Conservation (phyloP, 768 basidiomycete genomes). For the Leccinum disarticulatum region DNA sequence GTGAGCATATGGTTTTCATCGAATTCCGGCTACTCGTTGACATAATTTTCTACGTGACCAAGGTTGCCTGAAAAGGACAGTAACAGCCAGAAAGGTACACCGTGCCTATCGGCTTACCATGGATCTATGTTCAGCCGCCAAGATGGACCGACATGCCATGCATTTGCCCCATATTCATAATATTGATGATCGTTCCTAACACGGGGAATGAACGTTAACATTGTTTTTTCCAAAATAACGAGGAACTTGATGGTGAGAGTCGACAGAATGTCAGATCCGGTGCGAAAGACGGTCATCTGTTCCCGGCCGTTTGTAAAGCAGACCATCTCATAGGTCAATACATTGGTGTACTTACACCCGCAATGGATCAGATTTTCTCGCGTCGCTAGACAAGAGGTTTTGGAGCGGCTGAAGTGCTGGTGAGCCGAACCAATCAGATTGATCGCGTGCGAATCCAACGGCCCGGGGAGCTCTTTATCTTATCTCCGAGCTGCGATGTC, state of each 20-base stretch:
- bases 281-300: constrained; percentile 1
- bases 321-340: background rate
- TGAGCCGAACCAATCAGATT: background rate
- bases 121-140: background rate
- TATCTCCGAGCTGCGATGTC: background rate
- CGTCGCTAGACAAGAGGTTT: background rate
- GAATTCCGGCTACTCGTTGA: no score
- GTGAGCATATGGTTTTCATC: no score
- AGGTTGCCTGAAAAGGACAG: no score
- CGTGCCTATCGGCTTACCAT: background rate
- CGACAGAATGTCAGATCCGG: background rate
- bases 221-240: background rate
- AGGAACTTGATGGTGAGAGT: background rate
- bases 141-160: background rate
- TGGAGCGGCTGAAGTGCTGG: background rate
- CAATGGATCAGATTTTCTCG: background rate
- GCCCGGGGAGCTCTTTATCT: background rate
- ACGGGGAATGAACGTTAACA: background rate
- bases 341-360: background rate
- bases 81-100: background rate
- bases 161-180: background rate
- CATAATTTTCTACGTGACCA: no score
- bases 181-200: background rate
- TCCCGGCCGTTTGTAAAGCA: background rate
- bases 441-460: background rate